Conservation (phyloP, 192 early-diverging fungal genomes). For the Rhizophagus prolifer region DNA sequence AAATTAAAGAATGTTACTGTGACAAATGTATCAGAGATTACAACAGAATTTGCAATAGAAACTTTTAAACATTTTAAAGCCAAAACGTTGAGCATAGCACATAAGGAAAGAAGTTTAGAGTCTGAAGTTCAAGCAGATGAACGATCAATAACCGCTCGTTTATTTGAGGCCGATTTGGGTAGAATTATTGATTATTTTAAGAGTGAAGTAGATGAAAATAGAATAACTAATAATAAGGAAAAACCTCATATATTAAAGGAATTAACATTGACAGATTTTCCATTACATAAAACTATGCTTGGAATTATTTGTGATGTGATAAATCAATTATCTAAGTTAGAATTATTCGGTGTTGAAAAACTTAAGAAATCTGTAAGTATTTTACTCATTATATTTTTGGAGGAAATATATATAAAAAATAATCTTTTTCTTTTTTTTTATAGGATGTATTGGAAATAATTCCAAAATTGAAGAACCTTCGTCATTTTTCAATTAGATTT, state of each 20-base stretch:
- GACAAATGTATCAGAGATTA: neutral
- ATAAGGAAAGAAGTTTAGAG: neutral
- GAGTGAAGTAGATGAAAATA: neutral
- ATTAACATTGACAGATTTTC: neutral
- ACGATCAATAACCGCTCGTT: neutral
- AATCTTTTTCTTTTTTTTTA: neutral
- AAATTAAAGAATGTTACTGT: neutral
- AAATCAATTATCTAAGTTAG: neutral
- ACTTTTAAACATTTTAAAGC: neutral
- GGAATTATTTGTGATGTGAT: slow-evolving; percentile 6
- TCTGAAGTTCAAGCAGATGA: neutral
- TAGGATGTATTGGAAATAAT: slow-evolving; percentile 13
- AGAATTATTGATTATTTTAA: slow-evolving; percentile 18
- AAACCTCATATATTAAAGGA: neutral
- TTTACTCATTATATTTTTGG: neutral
- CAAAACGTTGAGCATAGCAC: neutral
- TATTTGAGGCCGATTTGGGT: neutral
- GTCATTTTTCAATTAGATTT: neutral
- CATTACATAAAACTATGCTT: neutral
- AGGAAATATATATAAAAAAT: neutral
- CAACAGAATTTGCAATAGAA: neutral
- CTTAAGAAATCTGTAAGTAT: slow-evolving; percentile 5
- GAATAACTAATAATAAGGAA: neutral
- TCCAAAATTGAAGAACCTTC: neutral
- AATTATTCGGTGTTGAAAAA: neutral